phyloP scores from a whole-genome alignment of 148 eudicot species.

The Oxyria digyna region DNA sequence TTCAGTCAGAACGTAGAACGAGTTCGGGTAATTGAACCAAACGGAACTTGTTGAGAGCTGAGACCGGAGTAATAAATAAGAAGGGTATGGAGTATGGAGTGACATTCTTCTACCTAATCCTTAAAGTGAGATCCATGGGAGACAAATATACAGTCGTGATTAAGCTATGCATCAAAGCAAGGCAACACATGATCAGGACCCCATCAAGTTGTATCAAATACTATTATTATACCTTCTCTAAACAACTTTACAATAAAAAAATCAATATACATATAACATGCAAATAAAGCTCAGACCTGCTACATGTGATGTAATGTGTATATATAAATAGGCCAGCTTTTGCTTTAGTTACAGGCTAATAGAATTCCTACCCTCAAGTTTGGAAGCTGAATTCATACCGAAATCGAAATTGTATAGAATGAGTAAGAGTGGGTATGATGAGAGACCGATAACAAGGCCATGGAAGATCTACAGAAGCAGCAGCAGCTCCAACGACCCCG shows the following conservation, averaged over 20 bases:
- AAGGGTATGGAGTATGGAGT: not conserved
- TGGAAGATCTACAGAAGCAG: conserved; percentile 5
- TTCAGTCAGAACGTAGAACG: no score
- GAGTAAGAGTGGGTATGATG: not conserved
- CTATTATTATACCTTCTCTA: not conserved
- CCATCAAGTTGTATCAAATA: not conserved
- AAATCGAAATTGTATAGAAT: no score
- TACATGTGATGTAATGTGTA: not conserved
- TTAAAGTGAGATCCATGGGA: not conserved
- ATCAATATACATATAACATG: not conserved
- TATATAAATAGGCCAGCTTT: not conserved
- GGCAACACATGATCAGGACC: not conserved
- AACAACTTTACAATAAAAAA: not conserved
- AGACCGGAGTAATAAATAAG: no score
- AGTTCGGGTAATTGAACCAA: no score
- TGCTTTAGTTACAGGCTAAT: not conserved
- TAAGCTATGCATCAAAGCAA: conserved; percentile 40
- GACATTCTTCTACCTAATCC: not conserved
- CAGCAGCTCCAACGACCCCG: conserved; percentile 1
- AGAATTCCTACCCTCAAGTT: not conserved
- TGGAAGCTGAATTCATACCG: not conserved
- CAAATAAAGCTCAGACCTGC: not conserved
- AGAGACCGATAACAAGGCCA: not conserved
- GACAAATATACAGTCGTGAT: conserved; percentile 36
- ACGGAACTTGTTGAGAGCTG: no score